Evolutionary conservation across 1,284 basidiomycete species (phyloP).

Genomic region (Hymenochaete sp.): DNA sequence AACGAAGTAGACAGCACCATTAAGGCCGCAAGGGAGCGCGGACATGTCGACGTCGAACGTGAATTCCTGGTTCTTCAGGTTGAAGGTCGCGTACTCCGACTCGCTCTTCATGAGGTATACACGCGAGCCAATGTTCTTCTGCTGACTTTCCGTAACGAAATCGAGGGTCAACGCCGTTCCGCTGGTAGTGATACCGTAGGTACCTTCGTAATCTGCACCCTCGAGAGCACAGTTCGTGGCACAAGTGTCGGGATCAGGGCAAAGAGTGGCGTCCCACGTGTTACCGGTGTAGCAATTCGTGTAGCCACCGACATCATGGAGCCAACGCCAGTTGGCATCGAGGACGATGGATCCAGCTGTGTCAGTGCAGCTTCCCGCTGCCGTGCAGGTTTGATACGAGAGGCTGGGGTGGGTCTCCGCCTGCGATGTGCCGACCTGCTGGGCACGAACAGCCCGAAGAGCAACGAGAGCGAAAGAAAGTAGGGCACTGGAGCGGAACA

Average conservation of each 20-base stretch:
- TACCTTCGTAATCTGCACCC: conserved; percentile 44
- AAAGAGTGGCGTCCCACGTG: conserved; percentile 29
- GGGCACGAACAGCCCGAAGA: conserved; percentile 28
- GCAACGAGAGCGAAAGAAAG: conserved; percentile 28
- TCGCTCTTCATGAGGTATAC: conserved; percentile 43
- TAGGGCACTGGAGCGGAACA: conserved; percentile 28
- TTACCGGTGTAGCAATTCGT: conserved; percentile 26
- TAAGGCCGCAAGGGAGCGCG: conserved; percentile 45
- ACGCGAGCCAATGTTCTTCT: conserved; percentile 47
- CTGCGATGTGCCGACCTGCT: conserved; percentile 33
- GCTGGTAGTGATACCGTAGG: conserved; percentile 35
- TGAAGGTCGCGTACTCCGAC: conserved; percentile 42
- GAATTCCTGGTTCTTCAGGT: conserved; percentile 47
- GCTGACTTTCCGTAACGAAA: conserved; percentile 35
- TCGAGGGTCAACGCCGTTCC: conserved; percentile 43
- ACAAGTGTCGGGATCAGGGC: conserved; percentile 30
- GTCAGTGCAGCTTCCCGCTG: conserved; percentile 32
- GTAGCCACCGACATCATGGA: conserved; percentile 21
- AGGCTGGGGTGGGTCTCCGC: conserved; percentile 36
- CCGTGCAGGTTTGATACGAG: conserved; percentile 33
- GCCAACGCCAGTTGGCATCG: conserved; percentile 27
- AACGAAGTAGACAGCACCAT: conserved; percentile 33
- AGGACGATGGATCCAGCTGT: conserved; percentile 28
- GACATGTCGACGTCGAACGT: conserved; percentile 51
- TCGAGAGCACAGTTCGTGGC: conserved; percentile 46